Base-by-base conservation (phyloP, 2,329 filamentous ascomycete genomes). In the Cordyceps militaris region DNA sequence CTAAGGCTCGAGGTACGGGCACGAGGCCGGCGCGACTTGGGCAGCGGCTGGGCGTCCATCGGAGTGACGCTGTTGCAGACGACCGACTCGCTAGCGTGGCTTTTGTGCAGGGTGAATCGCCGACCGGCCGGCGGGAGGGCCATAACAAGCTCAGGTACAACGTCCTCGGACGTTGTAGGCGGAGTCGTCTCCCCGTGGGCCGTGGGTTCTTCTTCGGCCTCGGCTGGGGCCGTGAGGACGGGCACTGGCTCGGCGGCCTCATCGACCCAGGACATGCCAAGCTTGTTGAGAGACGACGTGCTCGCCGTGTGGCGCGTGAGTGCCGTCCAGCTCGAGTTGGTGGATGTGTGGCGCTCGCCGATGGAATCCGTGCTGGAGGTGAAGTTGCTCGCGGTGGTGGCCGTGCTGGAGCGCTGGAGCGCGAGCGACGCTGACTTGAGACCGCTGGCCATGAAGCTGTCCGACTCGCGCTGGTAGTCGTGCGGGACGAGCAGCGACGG, bases 401-500 rank as follows among this genome's bases (percentile, higher is more conserved):
- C 83, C 11, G 79, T 80, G 68, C 80, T 83, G 23, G 74, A 76
- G 16, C 81, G 78, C 57, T 78, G 73, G 61, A 76, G 73, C 52
- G 61, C 66, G 4, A 38, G 34, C 58, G 62, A 66, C 57, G 38
- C 16, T 6, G 63, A 63, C 42, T 28, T n/a, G 32, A 55, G 44
- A 14, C 32, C 34, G 26, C 28, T 10, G 19, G 59, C 58, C 44
- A 46, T 55, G 51, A 50, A 21, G 46, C 42, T 32, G 58, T 71
- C 64, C 58, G 55, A 44, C n/a, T 83, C 76, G 60, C 79, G 75
- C 54, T 80, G 76, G 62, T 79, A 84, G 53, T 87, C 83, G 48
- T 73, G 70, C 13, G 84, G 83, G 55, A 86, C 83, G 51, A 86
- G 73, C n/a, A 86, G 73, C 3, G 81, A 81, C 0, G 84, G 83